phyloP scores from a whole-genome alignment of 306 rosid species.

The Senna tora region DNA sequence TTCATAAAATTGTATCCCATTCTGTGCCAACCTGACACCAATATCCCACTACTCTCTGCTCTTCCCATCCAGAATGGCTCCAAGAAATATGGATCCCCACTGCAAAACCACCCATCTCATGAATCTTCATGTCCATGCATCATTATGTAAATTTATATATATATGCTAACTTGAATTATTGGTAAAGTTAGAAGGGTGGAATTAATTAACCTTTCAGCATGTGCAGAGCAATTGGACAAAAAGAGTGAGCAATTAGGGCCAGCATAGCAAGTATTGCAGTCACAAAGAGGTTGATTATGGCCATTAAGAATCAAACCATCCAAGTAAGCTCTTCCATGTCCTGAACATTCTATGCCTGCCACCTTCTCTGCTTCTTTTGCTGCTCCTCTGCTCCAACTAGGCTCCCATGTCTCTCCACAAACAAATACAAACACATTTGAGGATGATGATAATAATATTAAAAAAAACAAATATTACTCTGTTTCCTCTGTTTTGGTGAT shows the following conservation, averaged over 20 bases:
- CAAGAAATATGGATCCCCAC: conserved; percentile 52
- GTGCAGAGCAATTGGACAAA: conserved; percentile 36
- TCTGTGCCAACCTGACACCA: conserved; percentile 54
- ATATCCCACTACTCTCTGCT: conserved; percentile 37
- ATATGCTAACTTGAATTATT: no score
- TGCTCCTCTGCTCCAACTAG: no score
- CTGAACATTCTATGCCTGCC: conserved; percentile 43
- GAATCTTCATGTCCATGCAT: no score
- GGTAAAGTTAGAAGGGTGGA: no score
- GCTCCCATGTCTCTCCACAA: no score
- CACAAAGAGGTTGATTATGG: conserved; percentile 49
- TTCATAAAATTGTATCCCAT: conserved; percentile 40
- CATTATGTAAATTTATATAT: no score
- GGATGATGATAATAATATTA: no score
- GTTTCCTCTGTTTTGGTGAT: no score
- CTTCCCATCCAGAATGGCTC: conserved; percentile 52
- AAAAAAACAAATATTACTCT: no score
- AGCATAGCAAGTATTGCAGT: conserved; percentile 55
- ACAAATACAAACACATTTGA: no score
- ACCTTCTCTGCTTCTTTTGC: no score
- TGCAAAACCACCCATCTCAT: not conserved
- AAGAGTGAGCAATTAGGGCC: conserved; percentile 49
- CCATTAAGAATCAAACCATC: conserved; percentile 54
- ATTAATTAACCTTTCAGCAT: conserved; percentile 47
- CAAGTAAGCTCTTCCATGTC: conserved; percentile 62